Conservation (phyloP, 768 basidiomycete species). For the Collybia mongolica region DNA sequence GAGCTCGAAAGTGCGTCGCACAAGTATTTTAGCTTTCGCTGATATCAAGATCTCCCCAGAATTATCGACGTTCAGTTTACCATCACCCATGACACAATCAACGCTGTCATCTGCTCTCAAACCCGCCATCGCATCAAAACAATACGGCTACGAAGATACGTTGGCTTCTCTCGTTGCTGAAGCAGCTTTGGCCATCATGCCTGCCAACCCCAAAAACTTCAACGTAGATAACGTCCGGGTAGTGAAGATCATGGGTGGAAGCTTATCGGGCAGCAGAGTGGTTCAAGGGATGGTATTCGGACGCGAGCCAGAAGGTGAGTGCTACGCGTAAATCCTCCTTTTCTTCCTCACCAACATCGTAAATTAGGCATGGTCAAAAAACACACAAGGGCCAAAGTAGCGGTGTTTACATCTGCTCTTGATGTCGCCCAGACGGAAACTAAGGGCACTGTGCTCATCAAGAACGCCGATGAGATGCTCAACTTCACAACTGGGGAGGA, state of each 20-base stretch:
- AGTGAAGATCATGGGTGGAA: conserved; percentile 98
- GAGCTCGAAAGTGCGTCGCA: conserved; percentile 84
- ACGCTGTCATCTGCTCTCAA: conserved; percentile 76
- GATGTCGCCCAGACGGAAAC: conserved; percentile 98
- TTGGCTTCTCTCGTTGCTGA: conserved; percentile 87
- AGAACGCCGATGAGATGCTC: conserved; percentile 94
- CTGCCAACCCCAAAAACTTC: conserved; percentile 83
- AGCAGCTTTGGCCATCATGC: conserved; percentile 92
- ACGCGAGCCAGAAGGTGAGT: conserved; percentile 86
- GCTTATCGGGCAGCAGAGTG: conserved; percentile 78
- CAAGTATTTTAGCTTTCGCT: conserved; percentile 1
- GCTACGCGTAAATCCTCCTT: background rate
- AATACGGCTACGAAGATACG: conserved; percentile 89
- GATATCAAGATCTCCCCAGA: conserved; percentile 37
- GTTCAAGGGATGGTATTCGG: conserved; percentile 99
- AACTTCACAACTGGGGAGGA: conserved; percentile 97
- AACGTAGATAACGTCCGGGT: conserved; percentile 98
- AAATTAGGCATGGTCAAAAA: conserved; percentile 76
- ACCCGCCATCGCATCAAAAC: conserved; percentile 95
- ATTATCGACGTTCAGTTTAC: conserved; percentile 68
- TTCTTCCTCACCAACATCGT: too few relatives aligned
- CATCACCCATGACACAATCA: conserved; percentile 66
- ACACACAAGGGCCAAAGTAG: conserved; percentile 84
- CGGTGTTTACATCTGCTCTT: conserved; percentile 89
- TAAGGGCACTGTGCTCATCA: conserved; percentile 95